These are phyloP conservation scores for Candida palmyrensis DNA, from an alignment of 805 yeast genomes.

Conservation along the genomic window DNA sequence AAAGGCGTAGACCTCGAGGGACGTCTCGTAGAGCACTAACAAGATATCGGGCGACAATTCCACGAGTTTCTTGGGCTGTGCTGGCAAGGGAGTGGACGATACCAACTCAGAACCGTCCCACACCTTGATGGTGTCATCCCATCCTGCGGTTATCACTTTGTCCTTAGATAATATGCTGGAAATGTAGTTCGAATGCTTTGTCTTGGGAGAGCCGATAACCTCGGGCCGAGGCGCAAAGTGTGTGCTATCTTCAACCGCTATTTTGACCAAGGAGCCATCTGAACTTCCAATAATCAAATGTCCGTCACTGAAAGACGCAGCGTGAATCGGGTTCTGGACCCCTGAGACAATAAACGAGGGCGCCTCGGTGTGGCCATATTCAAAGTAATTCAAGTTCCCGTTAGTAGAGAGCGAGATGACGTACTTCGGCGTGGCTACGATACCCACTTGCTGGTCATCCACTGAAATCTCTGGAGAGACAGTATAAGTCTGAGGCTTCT, in stretches of 20 bases:
- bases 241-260: slow-evolving; percentile 37
- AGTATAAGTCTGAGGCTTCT: slow-evolving; percentile 45
- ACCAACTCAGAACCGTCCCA: slow-evolving; percentile 17
- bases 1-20: slow-evolving; percentile 18
- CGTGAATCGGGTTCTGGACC: slow-evolving; percentile 79
- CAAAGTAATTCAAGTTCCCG: slow-evolving; percentile 67
- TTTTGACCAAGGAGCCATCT: slow-evolving; percentile 68
- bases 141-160: slow-evolving; percentile 55
- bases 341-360: slow-evolving; percentile 52
- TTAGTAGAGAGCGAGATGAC: slow-evolving; percentile 63
- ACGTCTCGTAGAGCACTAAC: slow-evolving; percentile 26
- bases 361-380: slow-evolving; percentile 23
- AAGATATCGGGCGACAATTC: slow-evolving; percentile 22
- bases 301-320: slow-evolving; percentile 33
- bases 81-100: slow-evolving; percentile 10
- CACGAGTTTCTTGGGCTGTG: slow-evolving; percentile 33
- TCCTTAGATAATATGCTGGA: slow-evolving; percentile 39
- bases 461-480: slow-evolving; percentile 37
- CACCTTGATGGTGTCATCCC: slow-evolving; percentile 76
- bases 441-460: slow-evolving; percentile 74
- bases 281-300: slow-evolving; percentile 62
- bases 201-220: slow-evolving; percentile 18
- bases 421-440: slow-evolving; percentile 56
- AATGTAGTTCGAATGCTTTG: slow-evolving; percentile 62
- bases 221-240: slow-evolving; percentile 29